Evolutionary conservation across 192 early-diverging fungal species (phyloP).

Genomic region (Umbelopsis sp.): DNA sequence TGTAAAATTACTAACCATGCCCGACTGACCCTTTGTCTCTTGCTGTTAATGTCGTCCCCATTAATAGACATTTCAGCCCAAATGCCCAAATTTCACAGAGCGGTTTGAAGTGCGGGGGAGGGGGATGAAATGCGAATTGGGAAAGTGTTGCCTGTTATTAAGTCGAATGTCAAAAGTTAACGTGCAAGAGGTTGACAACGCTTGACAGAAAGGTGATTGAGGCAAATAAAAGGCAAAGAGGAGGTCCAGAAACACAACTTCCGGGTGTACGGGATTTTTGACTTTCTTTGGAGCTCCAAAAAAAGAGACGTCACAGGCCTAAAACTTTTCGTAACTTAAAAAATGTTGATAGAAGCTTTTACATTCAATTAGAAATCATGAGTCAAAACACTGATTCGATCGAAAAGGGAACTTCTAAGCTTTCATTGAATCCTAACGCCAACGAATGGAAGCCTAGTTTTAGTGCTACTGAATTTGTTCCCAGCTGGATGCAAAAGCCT

Average conservation of each 20-base stretch:
- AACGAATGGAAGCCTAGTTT: conserved; percentile 68
- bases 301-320: conserved; percentile 16
- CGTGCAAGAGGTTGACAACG: too few species aligned
- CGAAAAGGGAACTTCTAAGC: conserved; percentile 50
- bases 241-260: neutral
- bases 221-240: too few species aligned
- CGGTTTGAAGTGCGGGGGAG: neutral
- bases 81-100: neutral
- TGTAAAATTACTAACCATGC: conserved; percentile 27
- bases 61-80: neutral
- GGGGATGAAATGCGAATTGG: neutral
- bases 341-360: neutral
- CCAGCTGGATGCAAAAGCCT: conserved; percentile 52
- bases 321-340: neutral
- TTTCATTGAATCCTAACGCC: conserved; percentile 66
- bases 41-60: conserved; percentile 15
- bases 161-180: too few species aligned
- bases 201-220: too few species aligned
- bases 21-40: conserved; percentile 35
- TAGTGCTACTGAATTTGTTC: conserved; percentile 73
- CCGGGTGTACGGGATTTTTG: too few species aligned
- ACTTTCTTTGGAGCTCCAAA: neutral
- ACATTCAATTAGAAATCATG: conserved; percentile 1
- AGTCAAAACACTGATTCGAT: conserved; percentile 33
- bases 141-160: too few species aligned